Conservation (phyloP, 139 green algal genomes). For the Micractinium conductrix region DNA sequence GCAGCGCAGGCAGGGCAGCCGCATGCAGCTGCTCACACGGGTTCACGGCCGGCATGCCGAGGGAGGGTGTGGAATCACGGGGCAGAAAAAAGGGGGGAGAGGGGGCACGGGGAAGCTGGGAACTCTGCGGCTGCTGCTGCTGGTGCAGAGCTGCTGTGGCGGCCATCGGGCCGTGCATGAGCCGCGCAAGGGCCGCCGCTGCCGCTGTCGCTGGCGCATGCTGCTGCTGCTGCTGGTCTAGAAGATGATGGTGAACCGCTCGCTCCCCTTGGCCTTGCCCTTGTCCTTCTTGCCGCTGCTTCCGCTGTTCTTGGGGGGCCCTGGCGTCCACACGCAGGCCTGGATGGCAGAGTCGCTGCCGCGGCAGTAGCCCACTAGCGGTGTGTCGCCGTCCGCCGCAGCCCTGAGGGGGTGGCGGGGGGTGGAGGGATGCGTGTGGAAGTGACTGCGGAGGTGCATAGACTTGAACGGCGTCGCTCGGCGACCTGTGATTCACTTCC, state of each 20-base stretch:
- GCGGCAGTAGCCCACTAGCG: slow-evolving; percentile 18
- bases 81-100: neutral
- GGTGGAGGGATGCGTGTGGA: too few relatives aligned
- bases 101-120: neutral
- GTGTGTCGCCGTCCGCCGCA: neutral
- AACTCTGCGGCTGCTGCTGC: neutral
- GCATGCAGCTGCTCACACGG: too few relatives aligned
- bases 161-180: too few relatives aligned
- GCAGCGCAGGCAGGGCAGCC: too few relatives aligned
- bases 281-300: neutral
- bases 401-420: neutral
- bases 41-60: too few relatives aligned
- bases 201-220: too few relatives aligned
- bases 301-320: neutral
- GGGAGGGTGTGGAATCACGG: too few relatives aligned
- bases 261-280: slow-evolving; percentile 1
- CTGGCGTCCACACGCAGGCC: slow-evolving; percentile 32
- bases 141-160: neutral
- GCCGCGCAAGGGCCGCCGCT: too few relatives aligned
- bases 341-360: slow-evolving; percentile 5
- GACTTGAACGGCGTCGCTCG: too few relatives aligned
- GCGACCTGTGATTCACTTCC: too few relatives aligned
- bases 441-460: too few relatives aligned
- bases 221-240: too few relatives aligned
- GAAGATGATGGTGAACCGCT: slow-evolving; percentile 31